Conservation (phyloP, 2,329 filamentous ascomycete genomes). For the Raffaelea arxii region DNA sequence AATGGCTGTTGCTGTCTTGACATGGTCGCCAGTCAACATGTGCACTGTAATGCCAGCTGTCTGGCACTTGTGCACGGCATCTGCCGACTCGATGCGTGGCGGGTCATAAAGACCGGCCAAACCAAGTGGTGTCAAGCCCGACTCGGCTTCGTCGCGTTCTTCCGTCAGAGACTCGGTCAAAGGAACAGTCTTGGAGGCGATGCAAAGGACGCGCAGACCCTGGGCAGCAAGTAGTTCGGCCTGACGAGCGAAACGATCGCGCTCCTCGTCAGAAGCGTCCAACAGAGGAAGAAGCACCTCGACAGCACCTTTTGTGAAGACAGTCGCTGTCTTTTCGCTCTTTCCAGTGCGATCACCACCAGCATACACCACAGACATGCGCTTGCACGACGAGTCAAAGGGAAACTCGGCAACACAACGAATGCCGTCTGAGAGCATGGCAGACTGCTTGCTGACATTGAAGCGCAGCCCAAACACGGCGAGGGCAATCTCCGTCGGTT, state of each 20-base stretch:
- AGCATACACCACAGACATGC: slow-evolving; percentile 68
- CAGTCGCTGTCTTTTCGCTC: slow-evolving; percentile 29
- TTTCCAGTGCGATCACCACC: slow-evolving; percentile 20
- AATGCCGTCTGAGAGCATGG: slow-evolving; percentile 47
- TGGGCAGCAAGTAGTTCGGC: slow-evolving; percentile 53
- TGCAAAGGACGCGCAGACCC: slow-evolving; percentile 62
- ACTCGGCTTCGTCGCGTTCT: slow-evolving; percentile 59
- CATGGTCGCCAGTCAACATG: slow-evolving; percentile 79
- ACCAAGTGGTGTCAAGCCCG: slow-evolving; percentile 63
- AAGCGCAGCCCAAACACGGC: slow-evolving; percentile 68
- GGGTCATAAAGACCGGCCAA: slow-evolving; percentile 81
- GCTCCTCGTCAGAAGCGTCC: too few relatives aligned
- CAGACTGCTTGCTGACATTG: slow-evolving; percentile 42
- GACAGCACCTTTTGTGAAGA: slow-evolving; percentile 55
- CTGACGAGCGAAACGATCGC: slow-evolving; percentile 39
- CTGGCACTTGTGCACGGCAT: slow-evolving; percentile 60
- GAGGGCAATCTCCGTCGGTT: slow-evolving; percentile 67
- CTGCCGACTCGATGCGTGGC: slow-evolving; percentile 69
- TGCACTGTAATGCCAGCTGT: slow-evolving; percentile 69
- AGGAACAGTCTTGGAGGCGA: slow-evolving; percentile 61
- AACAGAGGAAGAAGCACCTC: slow-evolving; percentile 50
- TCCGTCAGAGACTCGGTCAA: too few relatives aligned
- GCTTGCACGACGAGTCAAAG: slow-evolving; percentile 71
- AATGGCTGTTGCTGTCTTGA: slow-evolving; percentile 68
- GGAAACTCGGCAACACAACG: slow-evolving; percentile 60